phyloP scores from a whole-genome alignment of 2,329 filamentous ascomycete genomes.

The Colletotrichum simmondsii region DNA sequence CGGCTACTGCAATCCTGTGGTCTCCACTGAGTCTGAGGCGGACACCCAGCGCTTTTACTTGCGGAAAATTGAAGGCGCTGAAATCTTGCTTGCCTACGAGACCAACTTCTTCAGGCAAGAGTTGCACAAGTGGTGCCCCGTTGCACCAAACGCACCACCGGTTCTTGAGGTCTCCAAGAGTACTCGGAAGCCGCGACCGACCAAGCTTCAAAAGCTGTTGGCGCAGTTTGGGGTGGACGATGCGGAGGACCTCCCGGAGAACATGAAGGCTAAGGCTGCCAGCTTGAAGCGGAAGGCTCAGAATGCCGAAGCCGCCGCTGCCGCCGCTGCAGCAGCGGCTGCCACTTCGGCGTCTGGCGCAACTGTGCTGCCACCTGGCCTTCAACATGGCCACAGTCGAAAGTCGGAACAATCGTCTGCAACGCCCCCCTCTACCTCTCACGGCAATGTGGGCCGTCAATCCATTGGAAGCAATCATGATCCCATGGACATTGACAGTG shows the following conservation, averaged over 20 bases:
- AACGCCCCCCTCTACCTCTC: conserved; percentile 39
- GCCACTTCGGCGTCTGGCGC: conserved; percentile 26
- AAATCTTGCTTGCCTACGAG: conserved; percentile 89
- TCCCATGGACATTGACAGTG: conserved; percentile 51
- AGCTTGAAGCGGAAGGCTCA: conserved; percentile 78
- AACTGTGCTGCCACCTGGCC: conserved; percentile 18
- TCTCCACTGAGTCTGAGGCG: conserved; percentile 86
- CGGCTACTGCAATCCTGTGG: conserved; percentile 82
- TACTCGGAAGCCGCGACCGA: conserved; percentile 94
- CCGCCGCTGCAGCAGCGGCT: conserved; percentile 42
- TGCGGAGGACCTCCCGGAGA: conserved; percentile 88
- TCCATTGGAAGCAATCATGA: conserved; percentile 43
- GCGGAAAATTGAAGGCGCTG: conserved; percentile 95
- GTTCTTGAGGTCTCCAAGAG: conserved; percentile 89
- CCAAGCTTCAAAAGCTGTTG: conserved; percentile 96
- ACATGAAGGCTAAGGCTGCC: conserved; percentile 82
- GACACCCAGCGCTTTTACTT: conserved; percentile 94
- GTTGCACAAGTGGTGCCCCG: conserved; percentile 92
- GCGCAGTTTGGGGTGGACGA: conserved; percentile 88
- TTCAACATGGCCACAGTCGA: conserved; percentile 8
- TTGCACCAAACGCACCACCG: conserved; percentile 86
- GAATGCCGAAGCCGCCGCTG: conserved; percentile 64
- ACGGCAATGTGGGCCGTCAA: conserved; percentile 34
- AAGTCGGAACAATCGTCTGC: conserved; percentile 35
- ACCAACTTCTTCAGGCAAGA: conserved; percentile 99